Percentiles rank a stretch among this genome's conserved stretches.
These are phyloP conservation scores for Pseudogymnoascus sp. DNA, from an alignment of 2,329 filamentous ascomycete species.

Conservation along the genomic window DNA sequence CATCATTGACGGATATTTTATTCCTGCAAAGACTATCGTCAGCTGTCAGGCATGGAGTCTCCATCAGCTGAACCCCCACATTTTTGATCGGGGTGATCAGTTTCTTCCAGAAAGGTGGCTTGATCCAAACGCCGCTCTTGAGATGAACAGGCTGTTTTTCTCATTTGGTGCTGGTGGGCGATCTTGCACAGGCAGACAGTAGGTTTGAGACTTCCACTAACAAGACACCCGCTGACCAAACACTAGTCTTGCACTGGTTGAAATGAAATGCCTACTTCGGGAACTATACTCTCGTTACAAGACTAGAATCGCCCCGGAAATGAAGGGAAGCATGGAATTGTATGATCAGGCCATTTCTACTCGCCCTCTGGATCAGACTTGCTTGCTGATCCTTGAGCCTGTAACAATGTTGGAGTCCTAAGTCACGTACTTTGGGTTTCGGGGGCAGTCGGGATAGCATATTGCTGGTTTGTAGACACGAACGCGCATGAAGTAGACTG, in stretches of 20 bases:
- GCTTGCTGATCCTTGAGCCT: conserved; percentile 36
- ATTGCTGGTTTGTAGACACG: not conserved
- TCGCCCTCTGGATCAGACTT: conserved; percentile 50
- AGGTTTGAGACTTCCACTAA: conserved; percentile 28
- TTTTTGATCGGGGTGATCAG: conserved; percentile 68
- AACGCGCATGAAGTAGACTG: not conserved
- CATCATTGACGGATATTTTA: conserved; percentile 43
- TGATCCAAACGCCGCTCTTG: conserved; percentile 60
- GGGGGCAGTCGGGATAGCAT: too few species aligned
- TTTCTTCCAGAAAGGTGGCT: conserved; percentile 85
- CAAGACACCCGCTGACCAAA: conserved; percentile 3
- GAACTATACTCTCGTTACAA: conserved; percentile 51
- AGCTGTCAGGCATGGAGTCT: conserved; percentile 54
- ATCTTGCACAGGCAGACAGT: conserved; percentile 61
- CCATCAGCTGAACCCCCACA: conserved; percentile 49
- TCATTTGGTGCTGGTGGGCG: conserved; percentile 58
- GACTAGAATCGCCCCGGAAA: conserved; percentile 45
- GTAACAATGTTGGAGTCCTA: not conserved
- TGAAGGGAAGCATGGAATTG: conserved; percentile 50
- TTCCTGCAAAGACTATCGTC: conserved; percentile 47
- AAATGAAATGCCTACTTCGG: conserved; percentile 59
- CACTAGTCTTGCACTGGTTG: conserved; percentile 48
- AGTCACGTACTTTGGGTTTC: not conserved
- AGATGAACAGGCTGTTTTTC: conserved; percentile 55
- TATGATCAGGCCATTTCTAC: conserved; percentile 61